Conservation (phyloP, 2,329 filamentous ascomycete genomes). For the Trichoderma sp. region DNA sequence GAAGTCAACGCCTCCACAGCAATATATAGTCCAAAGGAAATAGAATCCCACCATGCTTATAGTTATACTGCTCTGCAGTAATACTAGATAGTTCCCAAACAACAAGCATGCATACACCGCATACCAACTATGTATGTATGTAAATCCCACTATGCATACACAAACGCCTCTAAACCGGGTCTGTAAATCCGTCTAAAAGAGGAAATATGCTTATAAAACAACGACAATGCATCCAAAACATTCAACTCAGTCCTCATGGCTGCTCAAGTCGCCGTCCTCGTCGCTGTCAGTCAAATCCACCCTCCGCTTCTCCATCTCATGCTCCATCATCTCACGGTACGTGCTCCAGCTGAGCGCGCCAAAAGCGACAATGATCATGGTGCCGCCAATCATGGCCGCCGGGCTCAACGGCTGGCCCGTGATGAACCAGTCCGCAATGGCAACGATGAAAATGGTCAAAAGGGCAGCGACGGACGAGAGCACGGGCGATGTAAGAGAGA, state of each 20-base stretch:
- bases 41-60: neutral
- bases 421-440: conserved; percentile 82
- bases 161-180: conserved; percentile 12
- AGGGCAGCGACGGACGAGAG: conserved; percentile 89
- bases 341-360: conserved; percentile 85
- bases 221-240: neutral
- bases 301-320: conserved; percentile 58
- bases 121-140: neutral
- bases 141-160: neutral
- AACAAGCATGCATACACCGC: neutral
- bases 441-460: conserved; percentile 95
- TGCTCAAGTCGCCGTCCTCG: conserved; percentile 43
- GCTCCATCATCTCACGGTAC: conserved; percentile 88
- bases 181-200: neutral
- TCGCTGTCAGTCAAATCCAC: conserved; percentile 48
- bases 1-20: neutral
- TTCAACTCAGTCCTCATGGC: conserved; percentile 28
- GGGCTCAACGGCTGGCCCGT: conserved; percentile 73
- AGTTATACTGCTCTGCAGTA: neutral
- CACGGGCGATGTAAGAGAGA: conserved; percentile 88
- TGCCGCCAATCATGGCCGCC: conserved; percentile 76
- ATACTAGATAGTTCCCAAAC: neutral
- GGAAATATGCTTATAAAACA: neutral
- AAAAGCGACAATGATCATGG: conserved; percentile 86
- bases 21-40: neutral